Base-by-base conservation (phyloP, 106 monocot genomes). In the Platanthera zijinensis region DNA sequence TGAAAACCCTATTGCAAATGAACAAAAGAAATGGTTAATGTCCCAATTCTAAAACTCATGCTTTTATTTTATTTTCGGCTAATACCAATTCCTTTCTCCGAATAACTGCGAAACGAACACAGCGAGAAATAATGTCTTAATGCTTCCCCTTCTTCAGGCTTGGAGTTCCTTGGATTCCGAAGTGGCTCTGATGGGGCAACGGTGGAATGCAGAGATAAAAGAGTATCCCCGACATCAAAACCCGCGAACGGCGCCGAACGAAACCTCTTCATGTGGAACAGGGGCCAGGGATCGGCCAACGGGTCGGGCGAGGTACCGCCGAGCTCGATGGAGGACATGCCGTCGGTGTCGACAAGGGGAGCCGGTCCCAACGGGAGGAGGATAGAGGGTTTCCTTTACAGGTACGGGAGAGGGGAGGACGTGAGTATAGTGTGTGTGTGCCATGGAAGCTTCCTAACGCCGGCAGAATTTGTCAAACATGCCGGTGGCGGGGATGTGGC, bases 401-500 rank as follows among this genome's bases (percentile, higher is more conserved):
- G 79, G 50, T 89, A 84, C 69, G 68, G 63, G 72, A 86, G 82
- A 71, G 86, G 84, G 13, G 82, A 77, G 64, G 86, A 85, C 52
- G 88, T 89, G 77, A 80, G 89, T 15, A 89, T 89, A 51, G 85
- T 89, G n/a, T 89, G 89, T 28, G 85, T 89, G 8, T 89, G 89
- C 86, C 89, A 89, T 57, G 89, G 89, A 46, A 86, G 45, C 62
- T 89, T 89, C 82, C 82, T 86, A 8, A 84, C 89, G 5, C 89
- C 89, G 0, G 89, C 89, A 2, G 89, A 89, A 81, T 89, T 89
- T 72, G 89, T 89, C 19, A 86, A 70, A 80, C 89, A 89, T 39
- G 89, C 81, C 0, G 89, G 89, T 47, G 89, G 89, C 14, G 86
- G 86, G 7, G 89, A 89, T 21, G 89, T 89, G 10, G 74, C 56